phyloP scores from a whole-genome alignment of 176 grass and related monocot species.

The Carex pumila region DNA sequence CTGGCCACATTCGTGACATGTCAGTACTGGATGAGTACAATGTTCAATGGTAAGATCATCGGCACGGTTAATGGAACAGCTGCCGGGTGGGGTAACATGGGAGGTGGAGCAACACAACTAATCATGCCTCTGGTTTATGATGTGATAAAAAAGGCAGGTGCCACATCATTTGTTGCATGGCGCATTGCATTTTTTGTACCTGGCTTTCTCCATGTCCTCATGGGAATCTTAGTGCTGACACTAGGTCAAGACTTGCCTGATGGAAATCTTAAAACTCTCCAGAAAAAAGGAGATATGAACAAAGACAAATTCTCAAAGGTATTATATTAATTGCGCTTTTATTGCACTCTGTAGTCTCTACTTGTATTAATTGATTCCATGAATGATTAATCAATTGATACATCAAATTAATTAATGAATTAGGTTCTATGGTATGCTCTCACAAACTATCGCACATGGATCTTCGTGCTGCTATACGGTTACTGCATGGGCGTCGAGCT shows the following conservation, averaged over 20 bases:
- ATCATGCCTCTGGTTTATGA: slow-evolving; percentile 91
- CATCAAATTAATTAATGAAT: not conserved
- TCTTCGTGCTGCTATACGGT: slow-evolving; percentile 84
- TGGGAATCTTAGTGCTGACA: slow-evolving; percentile 60
- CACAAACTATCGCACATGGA: slow-evolving; percentile 84
- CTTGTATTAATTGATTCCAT: not conserved
- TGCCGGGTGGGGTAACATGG: slow-evolving; percentile 76
- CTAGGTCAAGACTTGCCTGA: slow-evolving; percentile 83
- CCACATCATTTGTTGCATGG: slow-evolving; percentile 50
- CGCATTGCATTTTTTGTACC: slow-evolving; percentile 74
- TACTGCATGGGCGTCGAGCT: slow-evolving; percentile 91
- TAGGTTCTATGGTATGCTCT: slow-evolving; percentile 46
- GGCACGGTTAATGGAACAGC: slow-evolving; percentile 55
- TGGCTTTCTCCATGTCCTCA: slow-evolving; percentile 42
- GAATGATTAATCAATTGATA: not conserved
- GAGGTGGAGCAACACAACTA: slow-evolving; percentile 82
- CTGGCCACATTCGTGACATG: slow-evolving; percentile 76
- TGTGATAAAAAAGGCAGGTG: slow-evolving; percentile 42
- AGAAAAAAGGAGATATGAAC: slow-evolving; percentile 47
- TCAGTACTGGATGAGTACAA: slow-evolving; percentile 94
- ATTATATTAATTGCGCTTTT: not conserved
- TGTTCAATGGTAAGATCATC: slow-evolving; percentile 90
- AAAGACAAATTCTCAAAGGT: slow-evolving; percentile 77
- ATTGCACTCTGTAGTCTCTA: no score
- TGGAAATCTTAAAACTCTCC: slow-evolving; percentile 50